Evolutionary conservation across 2,329 filamentous ascomycete species (phyloP).

Genomic region (Cryphonectria carpinicola): DNA sequence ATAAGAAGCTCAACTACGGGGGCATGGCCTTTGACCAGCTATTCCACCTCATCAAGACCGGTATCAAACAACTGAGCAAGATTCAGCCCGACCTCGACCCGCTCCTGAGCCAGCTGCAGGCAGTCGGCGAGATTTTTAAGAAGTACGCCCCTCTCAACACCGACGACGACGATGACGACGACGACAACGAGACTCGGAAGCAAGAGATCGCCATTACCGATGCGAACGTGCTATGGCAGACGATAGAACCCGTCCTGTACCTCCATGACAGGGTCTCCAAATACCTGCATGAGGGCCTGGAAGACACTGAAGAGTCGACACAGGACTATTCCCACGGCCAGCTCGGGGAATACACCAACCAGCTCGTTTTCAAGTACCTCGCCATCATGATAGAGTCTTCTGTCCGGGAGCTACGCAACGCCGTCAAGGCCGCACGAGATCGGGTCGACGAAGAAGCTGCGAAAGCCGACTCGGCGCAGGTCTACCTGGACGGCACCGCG

Average conservation of each 20-base stretch:
- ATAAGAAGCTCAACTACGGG: conserved; percentile 35
- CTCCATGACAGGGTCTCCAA: conserved; percentile 37
- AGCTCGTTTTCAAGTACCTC: conserved; percentile 37
- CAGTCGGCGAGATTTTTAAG: conserved; percentile 36
- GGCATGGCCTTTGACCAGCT: conserved; percentile 37
- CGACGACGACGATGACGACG: not conserved
- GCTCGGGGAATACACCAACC: conserved; percentile 37
- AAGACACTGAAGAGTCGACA: conserved; percentile 34
- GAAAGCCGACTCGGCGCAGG: conserved; percentile 34
- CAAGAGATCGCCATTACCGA: conserved; percentile 27
- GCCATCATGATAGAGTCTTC: conserved; percentile 38
- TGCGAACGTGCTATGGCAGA: conserved; percentile 36
- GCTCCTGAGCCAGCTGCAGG: conserved; percentile 35
- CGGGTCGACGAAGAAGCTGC: conserved; percentile 37
- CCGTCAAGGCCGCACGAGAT: conserved; percentile 38
- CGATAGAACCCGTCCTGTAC: conserved; percentile 38
- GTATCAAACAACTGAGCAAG: conserved; percentile 32
- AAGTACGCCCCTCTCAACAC: conserved; percentile 28
- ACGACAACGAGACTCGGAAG: not conserved
- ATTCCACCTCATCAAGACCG: conserved; percentile 36
- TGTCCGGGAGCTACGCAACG: conserved; percentile 37
- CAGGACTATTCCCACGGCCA: conserved; percentile 33
- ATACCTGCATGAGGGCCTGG: conserved; percentile 36
- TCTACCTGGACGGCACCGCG: conserved; percentile 38
- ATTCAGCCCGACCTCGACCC: conserved; percentile 32